These are phyloP conservation scores for Gyromitra esculenta DNA, from an alignment of 2,329 filamentous ascomycete species.

Conservation along the genomic window DNA sequence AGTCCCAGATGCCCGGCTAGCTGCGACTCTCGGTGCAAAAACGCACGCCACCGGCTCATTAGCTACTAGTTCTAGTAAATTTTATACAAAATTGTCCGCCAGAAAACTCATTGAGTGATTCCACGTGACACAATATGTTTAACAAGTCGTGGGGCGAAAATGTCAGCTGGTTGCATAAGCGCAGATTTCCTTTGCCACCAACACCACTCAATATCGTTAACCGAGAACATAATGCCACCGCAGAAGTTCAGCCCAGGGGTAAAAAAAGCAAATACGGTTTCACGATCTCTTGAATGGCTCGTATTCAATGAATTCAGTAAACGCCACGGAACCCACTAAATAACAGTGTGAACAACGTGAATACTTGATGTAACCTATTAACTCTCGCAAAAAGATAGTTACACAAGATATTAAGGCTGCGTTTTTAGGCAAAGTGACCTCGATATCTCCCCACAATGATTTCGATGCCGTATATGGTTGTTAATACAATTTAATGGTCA, in stretches of 20 bases:
- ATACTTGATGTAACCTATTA: background rate
- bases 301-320: background rate
- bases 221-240: background rate
- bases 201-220: background rate
- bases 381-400: background rate
- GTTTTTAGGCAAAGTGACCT: background rate
- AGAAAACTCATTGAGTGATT: background rate
- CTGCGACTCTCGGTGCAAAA: background rate
- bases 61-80: background rate
- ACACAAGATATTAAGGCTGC: background rate
- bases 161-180: background rate
- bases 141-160: background rate
- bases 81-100: background rate
- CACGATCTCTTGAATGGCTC: background rate
- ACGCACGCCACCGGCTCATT: background rate
- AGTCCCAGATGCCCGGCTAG: background rate
- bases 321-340: background rate
- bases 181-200: background rate
- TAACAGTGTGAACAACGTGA: background rate
- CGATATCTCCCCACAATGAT: background rate
- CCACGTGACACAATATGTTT: background rate
- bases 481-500: background rate
- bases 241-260: background rate
- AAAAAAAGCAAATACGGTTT: background rate
- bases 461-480: background rate